Conservation (phyloP, 1,139 yeast species). For the Torulaspora pretoriensis region DNA sequence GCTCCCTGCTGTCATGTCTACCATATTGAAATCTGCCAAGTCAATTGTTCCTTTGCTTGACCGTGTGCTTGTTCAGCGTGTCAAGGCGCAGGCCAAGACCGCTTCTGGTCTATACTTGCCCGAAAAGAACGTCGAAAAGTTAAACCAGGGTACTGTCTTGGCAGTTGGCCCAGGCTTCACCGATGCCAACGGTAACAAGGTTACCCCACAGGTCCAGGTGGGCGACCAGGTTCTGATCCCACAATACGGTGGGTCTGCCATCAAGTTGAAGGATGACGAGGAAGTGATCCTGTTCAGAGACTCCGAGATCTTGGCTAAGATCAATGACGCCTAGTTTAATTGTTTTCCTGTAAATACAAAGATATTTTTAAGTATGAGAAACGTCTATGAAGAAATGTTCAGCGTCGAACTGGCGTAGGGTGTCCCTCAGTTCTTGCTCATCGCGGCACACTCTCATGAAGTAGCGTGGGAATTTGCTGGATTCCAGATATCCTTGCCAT, state of each 20-base stretch:
- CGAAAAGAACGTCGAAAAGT: slow-evolving; percentile 92
- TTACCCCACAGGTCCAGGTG: slow-evolving; percentile 68
- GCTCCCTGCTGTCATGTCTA: slow-evolving; percentile 36
- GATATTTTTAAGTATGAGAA: slow-evolving; percentile 8
- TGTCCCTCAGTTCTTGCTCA: slow-evolving; percentile 19
- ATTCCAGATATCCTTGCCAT: slow-evolving; percentile 73
- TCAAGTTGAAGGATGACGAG: slow-evolving; percentile 73
- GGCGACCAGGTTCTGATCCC: slow-evolving; percentile 96
- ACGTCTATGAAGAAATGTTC: slow-evolving; percentile 17
- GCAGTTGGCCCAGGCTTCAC: slow-evolving; percentile 82
- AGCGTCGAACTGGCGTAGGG: slow-evolving; percentile 24
- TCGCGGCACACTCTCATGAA: slow-evolving; percentile 33
- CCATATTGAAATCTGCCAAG: slow-evolving; percentile 78
- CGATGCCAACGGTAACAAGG: slow-evolving; percentile 63
- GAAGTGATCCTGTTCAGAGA: slow-evolving; percentile 80
- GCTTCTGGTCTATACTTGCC: slow-evolving; percentile 95
- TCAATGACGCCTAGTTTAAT: slow-evolving; percentile 34
- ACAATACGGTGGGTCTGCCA: slow-evolving; percentile 79
- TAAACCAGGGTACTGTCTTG: slow-evolving; percentile 74
- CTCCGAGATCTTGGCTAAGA: slow-evolving; percentile 89
- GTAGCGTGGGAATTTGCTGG: slow-evolving; percentile 31
- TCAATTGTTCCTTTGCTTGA: slow-evolving; percentile 88
- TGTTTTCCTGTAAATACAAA: slow-evolving; percentile 8
- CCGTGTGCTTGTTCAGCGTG: slow-evolving; percentile 91
- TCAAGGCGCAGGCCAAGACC: slow-evolving; percentile 88